Conservation (phyloP, 805 yeast genomes). For the Starmera pachycereana region DNA sequence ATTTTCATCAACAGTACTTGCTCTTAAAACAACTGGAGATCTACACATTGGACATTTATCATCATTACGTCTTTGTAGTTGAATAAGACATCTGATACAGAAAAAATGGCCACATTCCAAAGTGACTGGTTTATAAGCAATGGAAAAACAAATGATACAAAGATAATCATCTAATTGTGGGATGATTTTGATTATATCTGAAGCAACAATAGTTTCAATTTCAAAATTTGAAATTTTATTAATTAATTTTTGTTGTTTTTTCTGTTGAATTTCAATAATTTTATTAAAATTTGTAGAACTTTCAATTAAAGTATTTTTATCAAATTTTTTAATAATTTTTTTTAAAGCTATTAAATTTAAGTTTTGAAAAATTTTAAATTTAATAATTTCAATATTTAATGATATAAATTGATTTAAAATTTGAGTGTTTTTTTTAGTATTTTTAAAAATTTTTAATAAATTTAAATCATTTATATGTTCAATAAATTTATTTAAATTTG, state of each 20-base stretch:
- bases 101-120: constrained; percentile 57
- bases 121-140: constrained; percentile 65
- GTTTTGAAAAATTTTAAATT: constrained; percentile 48
- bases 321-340: constrained; percentile 67
- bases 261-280: constrained; percentile 30
- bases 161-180: constrained; percentile 72
- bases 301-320: constrained; percentile 54
- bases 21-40: constrained; percentile 39
- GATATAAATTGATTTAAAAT: constrained; percentile 41
- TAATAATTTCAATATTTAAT: constrained; percentile 44
- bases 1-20: constrained; percentile 52
- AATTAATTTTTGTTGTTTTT: constrained; percentile 45
- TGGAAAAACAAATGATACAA: constrained; percentile 62
- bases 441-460: constrained; percentile 26
- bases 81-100: constrained; percentile 64
- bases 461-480: constrained; percentile 29
- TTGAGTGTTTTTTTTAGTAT: constrained; percentile 32
- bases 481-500: constrained; percentile 35
- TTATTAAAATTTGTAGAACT: constrained; percentile 37
- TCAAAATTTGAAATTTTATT: constrained; percentile 21
- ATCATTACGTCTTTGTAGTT: constrained; percentile 47
- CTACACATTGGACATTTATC: constrained; percentile 61
- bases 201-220: constrained; percentile 35
- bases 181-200: constrained; percentile 40
- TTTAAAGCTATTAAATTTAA: constrained; percentile 54